phyloP scores from a whole-genome alignment of 176 grass and related monocot species.

The Tillandsia leiboldiana region DNA sequence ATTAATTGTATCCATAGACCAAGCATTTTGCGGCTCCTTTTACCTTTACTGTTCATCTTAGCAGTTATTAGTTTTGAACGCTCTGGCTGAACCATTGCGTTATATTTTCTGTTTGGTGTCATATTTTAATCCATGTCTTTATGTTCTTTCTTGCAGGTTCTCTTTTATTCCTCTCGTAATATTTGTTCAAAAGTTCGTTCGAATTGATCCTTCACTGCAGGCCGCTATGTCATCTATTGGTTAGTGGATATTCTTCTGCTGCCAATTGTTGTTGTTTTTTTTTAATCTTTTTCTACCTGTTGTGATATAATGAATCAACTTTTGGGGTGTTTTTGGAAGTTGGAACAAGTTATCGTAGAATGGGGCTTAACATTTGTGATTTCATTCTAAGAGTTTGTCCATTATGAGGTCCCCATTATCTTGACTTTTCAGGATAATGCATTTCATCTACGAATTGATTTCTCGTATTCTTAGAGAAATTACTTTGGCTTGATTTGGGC shows the following conservation, averaged over 20 bases:
- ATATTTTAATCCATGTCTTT: neutral
- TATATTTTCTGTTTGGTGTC: neutral
- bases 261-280: neutral
- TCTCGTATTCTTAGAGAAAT: no score
- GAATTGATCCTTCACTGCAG: slow-evolving; percentile 47
- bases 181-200: slow-evolving; percentile 43
- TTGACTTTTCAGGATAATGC: no score
- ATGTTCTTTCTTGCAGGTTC: slow-evolving; percentile 36
- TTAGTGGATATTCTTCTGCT: slow-evolving; percentile 35
- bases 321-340: neutral
- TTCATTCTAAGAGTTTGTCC: no score
- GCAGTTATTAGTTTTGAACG: no score
- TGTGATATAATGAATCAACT: neutral
- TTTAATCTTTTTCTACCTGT: neutral
- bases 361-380: no score
- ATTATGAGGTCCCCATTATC: no score
- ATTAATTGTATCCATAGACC: slow-evolving; percentile 1
- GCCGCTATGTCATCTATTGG: slow-evolving; percentile 65
- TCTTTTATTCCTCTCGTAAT: slow-evolving; percentile 53
- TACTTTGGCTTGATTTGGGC: no score
- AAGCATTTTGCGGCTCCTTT: neutral
- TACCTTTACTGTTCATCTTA: neutral
- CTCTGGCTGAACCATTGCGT: no score
- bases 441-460: no score
- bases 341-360: neutral